Conservation (phyloP, 202 grass and related monocot genomes). For the Saccharum hybrid region DNA sequence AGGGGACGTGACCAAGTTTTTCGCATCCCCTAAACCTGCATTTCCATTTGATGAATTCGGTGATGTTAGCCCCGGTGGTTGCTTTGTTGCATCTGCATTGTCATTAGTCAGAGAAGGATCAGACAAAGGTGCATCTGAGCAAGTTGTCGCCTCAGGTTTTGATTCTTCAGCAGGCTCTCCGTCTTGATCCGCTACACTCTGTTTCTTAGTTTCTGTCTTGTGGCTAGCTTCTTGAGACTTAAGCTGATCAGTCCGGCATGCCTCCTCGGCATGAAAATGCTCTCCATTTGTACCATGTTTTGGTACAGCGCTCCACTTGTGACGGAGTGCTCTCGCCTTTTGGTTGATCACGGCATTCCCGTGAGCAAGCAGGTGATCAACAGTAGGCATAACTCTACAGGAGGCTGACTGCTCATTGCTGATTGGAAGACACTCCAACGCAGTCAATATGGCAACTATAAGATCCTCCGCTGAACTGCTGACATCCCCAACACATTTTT, state of each 20-base stretch:
- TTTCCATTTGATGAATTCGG: conserved; percentile 40
- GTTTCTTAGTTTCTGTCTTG: conserved; percentile 29
- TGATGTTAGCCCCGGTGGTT: not conserved
- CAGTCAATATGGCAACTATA: conserved; percentile 51
- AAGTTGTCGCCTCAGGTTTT: conserved; percentile 29
- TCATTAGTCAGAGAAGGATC: conserved; percentile 38
- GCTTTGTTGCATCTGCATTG: conserved; percentile 42
- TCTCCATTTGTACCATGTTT: conserved; percentile 21
- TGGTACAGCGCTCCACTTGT: conserved; percentile 52
- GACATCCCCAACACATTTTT: conserved; percentile 43
- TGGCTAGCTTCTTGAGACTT: conserved; percentile 34
- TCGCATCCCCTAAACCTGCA: conserved; percentile 45
- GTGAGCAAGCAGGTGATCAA: conserved; percentile 54
- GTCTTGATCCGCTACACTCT: conserved; percentile 26
- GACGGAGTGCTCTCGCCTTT: conserved; percentile 51
- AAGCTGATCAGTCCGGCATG: not conserved
- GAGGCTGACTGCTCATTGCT: conserved; percentile 35
- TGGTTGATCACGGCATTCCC: conserved; percentile 51
- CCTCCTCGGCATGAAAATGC: conserved; percentile 27
- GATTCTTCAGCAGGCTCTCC: conserved; percentile 35
- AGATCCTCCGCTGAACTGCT: conserved; percentile 48
- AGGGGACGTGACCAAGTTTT: conserved; percentile 41
- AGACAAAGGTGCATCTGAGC: conserved; percentile 4
- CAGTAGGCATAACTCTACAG: conserved; percentile 53
- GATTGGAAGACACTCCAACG: conserved; percentile 56